Conservation (phyloP, 495 filamentous ascomycete species). For the Neurospora intermedia region DNA sequence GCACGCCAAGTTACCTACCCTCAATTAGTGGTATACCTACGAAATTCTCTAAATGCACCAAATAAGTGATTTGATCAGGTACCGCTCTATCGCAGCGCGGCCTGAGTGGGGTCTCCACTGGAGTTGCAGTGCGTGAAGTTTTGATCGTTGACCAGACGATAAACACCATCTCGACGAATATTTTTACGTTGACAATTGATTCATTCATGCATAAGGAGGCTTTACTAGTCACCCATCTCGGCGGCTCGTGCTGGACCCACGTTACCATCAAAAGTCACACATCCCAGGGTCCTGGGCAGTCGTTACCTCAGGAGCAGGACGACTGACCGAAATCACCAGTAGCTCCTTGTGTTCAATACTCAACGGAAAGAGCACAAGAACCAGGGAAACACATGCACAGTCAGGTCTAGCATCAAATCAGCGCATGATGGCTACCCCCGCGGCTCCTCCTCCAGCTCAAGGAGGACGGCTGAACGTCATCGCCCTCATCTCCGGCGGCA, state of each 20-base stretch:
- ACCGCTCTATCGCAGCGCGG: background rate
- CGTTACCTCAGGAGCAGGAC: background rate
- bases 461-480: constrained; percentile 60
- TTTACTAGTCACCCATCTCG: background rate
- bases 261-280: background rate
- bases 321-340: background rate
- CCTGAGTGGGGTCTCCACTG: background rate
- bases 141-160: background rate
- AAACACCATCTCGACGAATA: background rate
- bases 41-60: background rate
- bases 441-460: background rate
- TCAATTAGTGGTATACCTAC: background rate
- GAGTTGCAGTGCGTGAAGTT: background rate
- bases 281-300: background rate
- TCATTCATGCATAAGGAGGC: background rate
- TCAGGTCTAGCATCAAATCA: background rate
- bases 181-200: background rate
- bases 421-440: background rate
- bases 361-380: background rate
- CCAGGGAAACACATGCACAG: background rate
- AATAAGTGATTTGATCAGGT: background rate
- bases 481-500: constrained; percentile 88
- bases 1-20: background rate
- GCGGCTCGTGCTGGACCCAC: background rate
- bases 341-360: background rate